These are phyloP conservation scores for Boletellus emodensis DNA, from an alignment of 768 basidiomycete genomes.

Conservation along the genomic window DNA sequence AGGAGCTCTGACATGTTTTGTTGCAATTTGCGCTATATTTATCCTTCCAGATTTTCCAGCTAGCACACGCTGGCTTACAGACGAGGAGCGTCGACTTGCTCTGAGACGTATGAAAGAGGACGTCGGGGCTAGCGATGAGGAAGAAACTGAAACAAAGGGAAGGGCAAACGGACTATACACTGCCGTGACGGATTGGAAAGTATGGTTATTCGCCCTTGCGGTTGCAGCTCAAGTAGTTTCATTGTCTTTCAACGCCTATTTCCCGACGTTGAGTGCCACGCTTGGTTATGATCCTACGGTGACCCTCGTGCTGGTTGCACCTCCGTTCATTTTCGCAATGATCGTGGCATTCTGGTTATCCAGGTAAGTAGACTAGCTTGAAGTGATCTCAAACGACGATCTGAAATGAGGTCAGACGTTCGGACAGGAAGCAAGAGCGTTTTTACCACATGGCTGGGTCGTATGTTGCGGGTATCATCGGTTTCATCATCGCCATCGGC, in stretches of 20 bases:
- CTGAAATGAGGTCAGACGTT: constrained; percentile 42
- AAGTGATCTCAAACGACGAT: background rate
- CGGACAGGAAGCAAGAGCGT: constrained; percentile 66
- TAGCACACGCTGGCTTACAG: constrained; percentile 35
- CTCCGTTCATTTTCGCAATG: constrained; percentile 65
- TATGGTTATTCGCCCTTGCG: constrained; percentile 73
- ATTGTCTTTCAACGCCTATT: constrained; percentile 77
- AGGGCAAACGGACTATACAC: constrained; percentile 46
- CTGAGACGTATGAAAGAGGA: constrained; percentile 62
- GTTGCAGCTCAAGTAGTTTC: constrained; percentile 37
- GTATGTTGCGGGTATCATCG: constrained; percentile 54
- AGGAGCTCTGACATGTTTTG: constrained; percentile 41
- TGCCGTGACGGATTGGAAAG: constrained; percentile 74
- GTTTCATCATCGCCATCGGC: constrained; percentile 61
- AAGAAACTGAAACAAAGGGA: constrained; percentile 40
- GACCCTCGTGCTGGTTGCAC: constrained; percentile 71
- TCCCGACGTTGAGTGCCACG: constrained; percentile 72
- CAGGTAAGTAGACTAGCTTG: constrained; percentile 32
- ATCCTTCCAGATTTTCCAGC: constrained; percentile 49
- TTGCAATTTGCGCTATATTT: constrained; percentile 43
- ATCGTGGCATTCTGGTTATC: constrained; percentile 50
- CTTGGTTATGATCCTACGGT: constrained; percentile 62
- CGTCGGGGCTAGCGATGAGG: constrained; percentile 52
- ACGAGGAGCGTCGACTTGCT: constrained; percentile 44
- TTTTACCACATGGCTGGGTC: constrained; percentile 64